Base-by-base conservation (phyloP, 2,329 filamentous ascomycete genomes). In the Kalmusia sp. region DNA sequence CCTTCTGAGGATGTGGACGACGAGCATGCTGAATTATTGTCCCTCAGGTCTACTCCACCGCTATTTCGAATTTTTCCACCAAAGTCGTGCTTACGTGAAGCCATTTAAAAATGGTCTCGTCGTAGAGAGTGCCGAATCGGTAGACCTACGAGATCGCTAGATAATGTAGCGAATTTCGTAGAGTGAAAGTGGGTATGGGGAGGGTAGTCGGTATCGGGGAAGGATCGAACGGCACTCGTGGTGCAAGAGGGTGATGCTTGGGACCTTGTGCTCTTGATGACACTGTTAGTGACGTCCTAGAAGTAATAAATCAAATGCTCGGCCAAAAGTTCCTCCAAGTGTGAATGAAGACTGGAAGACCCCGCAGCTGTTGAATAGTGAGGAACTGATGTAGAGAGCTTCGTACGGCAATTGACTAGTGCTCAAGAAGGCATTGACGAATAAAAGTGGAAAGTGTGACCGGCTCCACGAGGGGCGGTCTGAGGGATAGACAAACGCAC, bases 371-470 rank as follows among this genome's bases (percentile, higher is more conserved):
- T 28, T 15, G 15, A 30, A 11, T 19, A n/a, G 21, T 27, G 15
- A 14, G 17, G 17, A 47, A 28, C n/a, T 7, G 17, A 4, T n/a
- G n/a, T 8, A 37, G n/a, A 25, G 22, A 17, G 7, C 6, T 6
- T n/a, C n/a, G 25, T 45, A 34, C 9, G 14, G 5, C 44, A 37
- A 9, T 2, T 37, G 31, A 8, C 9, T 15, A 19, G 11, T 8
- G 21, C 6, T 17, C 25, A 8, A 24, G 14, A 19, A 15, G 12
- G 11, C n/a, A 46, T n/a, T 24, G 21, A 22, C 40, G 24, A 49
- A 24, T 38, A 21, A 24, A 15, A 28, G n/a, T 6, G n/a, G 49
- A 21, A 22, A 12, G 50, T 38, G 50, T 55, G 53, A 64, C 62
- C 52, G 56, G 51, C 51, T 38, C 44, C 8, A 31, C 28, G 21